Evolutionary conservation across 2,329 filamentous ascomycete genomes (phyloP).

Genomic region (Alternaria dauci): DNA sequence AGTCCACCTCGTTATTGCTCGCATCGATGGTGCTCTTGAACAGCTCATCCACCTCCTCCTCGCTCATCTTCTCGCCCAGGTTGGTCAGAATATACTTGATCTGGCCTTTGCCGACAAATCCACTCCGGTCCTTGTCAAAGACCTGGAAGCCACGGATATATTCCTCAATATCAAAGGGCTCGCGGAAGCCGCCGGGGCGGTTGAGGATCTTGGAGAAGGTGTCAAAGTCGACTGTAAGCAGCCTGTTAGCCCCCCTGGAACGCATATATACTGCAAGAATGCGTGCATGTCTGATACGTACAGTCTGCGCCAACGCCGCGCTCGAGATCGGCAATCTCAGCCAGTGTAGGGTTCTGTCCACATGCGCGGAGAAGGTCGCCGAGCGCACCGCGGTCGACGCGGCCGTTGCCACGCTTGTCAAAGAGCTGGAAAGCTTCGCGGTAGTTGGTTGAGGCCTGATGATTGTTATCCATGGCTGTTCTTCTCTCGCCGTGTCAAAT

Average conservation of each 20-base stretch:
- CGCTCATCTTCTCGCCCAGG: slow-evolving; percentile 98
- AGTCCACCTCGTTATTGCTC: slow-evolving; percentile 96
- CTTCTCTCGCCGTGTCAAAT: slow-evolving; percentile 14
- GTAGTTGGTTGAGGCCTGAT: slow-evolving; percentile 90
- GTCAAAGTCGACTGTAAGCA: slow-evolving; percentile 86
- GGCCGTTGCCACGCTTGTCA: slow-evolving; percentile 98
- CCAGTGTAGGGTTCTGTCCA: slow-evolving; percentile 94
- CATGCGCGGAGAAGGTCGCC: slow-evolving; percentile 96
- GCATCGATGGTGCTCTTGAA: slow-evolving; percentile 94
- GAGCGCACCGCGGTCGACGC: slow-evolving; percentile 83
- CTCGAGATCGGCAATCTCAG: slow-evolving; percentile 92
- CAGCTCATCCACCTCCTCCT: slow-evolving; percentile 98
- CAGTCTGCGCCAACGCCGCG: slow-evolving; percentile 89
- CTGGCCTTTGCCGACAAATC: slow-evolving; percentile 96
- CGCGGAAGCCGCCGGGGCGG: slow-evolving; percentile 96
- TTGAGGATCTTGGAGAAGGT: slow-evolving; percentile 97
- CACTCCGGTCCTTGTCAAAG: slow-evolving; percentile 98
- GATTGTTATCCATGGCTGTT: slow-evolving; percentile 47
- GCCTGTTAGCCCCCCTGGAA: slow-evolving; percentile 3
- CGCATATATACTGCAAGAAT: not conserved
- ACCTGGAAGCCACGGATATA: slow-evolving; percentile 99
- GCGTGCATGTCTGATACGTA: slow-evolving; percentile 62
- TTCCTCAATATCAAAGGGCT: slow-evolving; percentile 96
- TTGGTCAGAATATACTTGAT: slow-evolving; percentile 98
- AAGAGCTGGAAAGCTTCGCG: slow-evolving; percentile 99